These are phyloP conservation scores for Coemansia sp. DNA, from an alignment of 192 early-diverging fungal species.

Conservation along the genomic window DNA sequence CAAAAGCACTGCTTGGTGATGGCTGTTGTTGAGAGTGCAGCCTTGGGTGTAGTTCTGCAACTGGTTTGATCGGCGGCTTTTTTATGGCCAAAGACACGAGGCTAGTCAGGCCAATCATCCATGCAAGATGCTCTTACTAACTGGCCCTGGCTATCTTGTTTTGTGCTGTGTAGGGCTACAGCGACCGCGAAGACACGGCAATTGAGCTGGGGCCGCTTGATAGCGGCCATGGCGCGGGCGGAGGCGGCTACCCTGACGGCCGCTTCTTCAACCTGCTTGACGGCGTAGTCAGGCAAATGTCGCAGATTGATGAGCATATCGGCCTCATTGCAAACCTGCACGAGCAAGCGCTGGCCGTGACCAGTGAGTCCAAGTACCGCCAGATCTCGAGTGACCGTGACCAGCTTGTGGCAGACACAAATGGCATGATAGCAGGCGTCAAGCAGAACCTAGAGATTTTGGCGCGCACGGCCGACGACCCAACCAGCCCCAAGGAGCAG, in stretches of 20 bases:
- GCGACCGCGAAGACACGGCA: conserved; percentile 36
- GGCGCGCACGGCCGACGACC: conserved; percentile 37
- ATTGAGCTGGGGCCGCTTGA: conserved; percentile 40
- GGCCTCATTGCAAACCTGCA: conserved; percentile 42
- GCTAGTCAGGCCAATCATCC: not conserved
- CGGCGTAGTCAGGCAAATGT: conserved; percentile 33
- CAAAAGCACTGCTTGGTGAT: not conserved
- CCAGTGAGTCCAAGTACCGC: conserved; percentile 44
- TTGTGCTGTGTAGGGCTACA: conserved; percentile 26
- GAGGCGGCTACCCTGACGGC: conserved; percentile 18
- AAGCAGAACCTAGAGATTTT: conserved; percentile 45
- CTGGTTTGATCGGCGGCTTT: not conserved
- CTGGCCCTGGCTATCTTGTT: not conserved
- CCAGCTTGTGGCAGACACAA: conserved; percentile 42
- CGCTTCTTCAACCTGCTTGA: conserved; percentile 45
- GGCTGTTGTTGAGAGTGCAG: not conserved
- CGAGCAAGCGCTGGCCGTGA: conserved; percentile 48
- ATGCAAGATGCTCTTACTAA: not conserved
- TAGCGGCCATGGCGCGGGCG: conserved; percentile 7
- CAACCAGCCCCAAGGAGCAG: conserved; percentile 38
- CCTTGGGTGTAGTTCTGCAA: not conserved
- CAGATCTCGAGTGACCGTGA: conserved; percentile 49
- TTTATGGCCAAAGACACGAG: not conserved
- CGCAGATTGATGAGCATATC: conserved; percentile 35
- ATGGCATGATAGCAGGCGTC: conserved; percentile 29